Conservation (phyloP, 2,329 filamentous ascomycete genomes). For the Pseudofabraea citricarpa region DNA sequence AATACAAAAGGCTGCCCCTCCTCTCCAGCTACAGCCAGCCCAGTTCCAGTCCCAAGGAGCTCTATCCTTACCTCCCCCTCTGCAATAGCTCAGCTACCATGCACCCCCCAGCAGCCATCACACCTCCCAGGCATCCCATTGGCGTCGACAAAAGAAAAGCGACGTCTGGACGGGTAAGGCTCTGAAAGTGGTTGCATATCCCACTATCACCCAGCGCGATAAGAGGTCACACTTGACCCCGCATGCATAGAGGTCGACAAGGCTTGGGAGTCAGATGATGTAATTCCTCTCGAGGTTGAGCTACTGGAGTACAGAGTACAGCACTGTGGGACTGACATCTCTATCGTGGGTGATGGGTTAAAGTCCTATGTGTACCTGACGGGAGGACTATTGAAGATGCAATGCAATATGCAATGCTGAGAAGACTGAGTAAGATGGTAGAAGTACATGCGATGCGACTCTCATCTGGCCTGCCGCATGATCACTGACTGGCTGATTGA, state of each 20-base stretch:
- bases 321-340: background rate
- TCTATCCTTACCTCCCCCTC: conserved; percentile 5
- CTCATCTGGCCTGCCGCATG: no score
- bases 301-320: background rate
- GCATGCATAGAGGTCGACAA: no score
- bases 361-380: no score
- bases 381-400: no score
- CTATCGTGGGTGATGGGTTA: no score
- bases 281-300: background rate
- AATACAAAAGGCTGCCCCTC: background rate
- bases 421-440: no score
- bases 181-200: no score
- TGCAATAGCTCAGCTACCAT: background rate
- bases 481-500: no score
- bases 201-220: background rate
- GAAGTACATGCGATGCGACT: no score
- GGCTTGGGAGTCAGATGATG: conserved; percentile 2
- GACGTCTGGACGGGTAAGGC: conserved; percentile 1
- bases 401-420: no score
- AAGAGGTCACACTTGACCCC: conserved; percentile 3
- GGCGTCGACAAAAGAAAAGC: background rate
- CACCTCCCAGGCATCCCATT: background rate
- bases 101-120: background rate
- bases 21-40: background rate
- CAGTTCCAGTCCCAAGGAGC: background rate